Percentiles rank a stretch among this genome's conserved stretches.
These are phyloP conservation scores for Sclerospora graminicola DNA, from an alignment of 352 stramenopile genomes.

Conservation along the genomic window DNA sequence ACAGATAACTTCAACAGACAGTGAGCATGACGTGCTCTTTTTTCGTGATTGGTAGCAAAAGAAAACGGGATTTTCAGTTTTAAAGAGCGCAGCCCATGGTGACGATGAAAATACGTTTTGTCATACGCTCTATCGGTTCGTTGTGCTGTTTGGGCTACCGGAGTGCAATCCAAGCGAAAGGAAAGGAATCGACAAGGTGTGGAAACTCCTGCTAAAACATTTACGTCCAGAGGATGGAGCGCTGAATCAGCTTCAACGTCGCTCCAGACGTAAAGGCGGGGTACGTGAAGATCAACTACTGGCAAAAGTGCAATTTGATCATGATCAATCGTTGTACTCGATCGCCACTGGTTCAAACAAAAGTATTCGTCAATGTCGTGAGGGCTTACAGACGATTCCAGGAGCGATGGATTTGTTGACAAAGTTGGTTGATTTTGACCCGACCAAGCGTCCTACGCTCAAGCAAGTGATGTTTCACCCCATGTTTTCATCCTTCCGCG, in stretches of 20 bases:
- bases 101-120: conserved; percentile 84
- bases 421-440: conserved; percentile 53
- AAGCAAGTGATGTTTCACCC: conserved; percentile 51
- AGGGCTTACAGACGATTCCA: conserved; percentile 29
- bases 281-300: conserved; percentile 3
- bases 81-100: conserved; percentile 44
- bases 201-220: conserved; percentile 49
- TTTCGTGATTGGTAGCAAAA: conserved; percentile 13
- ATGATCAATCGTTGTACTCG: conserved; percentile 38
- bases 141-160: conserved; percentile 94
- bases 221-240: conserved; percentile 32
- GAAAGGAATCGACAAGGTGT: conserved; percentile 39
- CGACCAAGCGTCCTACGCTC: conserved; percentile 45
- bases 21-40: background rate
- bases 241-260: conserved; percentile 6
- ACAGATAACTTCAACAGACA: background rate
- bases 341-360: conserved; percentile 33
- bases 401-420: conserved; percentile 42
- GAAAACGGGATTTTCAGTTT: conserved; percentile 52
- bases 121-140: conserved; percentile 93
- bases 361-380: conserved; percentile 39
- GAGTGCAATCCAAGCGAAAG: conserved; percentile 32
- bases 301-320: conserved; percentile 24
- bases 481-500: conserved; percentile 41
- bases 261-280: conserved; percentile 11